phyloP scores from a whole-genome alignment of 2,329 filamentous ascomycete genomes.

The Dryadomyces sulphureus region DNA sequence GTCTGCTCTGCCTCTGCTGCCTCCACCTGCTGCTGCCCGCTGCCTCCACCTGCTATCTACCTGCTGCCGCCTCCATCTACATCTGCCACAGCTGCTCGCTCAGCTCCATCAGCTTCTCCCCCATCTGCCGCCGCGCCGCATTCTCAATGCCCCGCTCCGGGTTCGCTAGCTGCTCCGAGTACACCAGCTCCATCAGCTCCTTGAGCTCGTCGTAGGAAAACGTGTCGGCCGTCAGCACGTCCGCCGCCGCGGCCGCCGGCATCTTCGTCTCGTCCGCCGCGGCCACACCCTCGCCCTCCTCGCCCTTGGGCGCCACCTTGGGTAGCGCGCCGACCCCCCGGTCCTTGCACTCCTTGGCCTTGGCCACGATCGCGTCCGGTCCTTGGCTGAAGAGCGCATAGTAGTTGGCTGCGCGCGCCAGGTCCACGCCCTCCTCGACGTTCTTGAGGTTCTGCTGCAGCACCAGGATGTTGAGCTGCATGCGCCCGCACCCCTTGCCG shows the following conservation, averaged over 20 bases:
- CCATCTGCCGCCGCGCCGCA: constrained; percentile 53
- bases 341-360: constrained; percentile 36
- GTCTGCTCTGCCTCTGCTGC: too few species aligned
- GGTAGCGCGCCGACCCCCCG: constrained; percentile 2
- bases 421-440: constrained; percentile 56
- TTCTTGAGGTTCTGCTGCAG: constrained; percentile 95
- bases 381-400: constrained; percentile 54
- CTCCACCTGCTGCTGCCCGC: too few species aligned
- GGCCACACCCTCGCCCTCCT: constrained; percentile 16
- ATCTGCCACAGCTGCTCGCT: constrained; percentile 61
- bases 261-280: constrained; percentile 15
- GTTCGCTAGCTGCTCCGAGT: constrained; percentile 50
- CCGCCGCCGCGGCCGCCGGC: constrained; percentile 11
- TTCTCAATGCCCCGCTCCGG: constrained; percentile 53
- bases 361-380: constrained; percentile 47
- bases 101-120: constrained; percentile 53
- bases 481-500: constrained; percentile 62
- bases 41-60: background rate
- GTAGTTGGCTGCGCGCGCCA: constrained; percentile 50
- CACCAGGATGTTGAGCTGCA: constrained; percentile 88
- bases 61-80: constrained; percentile 11
- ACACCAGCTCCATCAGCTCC: constrained; percentile 50
- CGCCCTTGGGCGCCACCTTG: constrained; percentile 9
- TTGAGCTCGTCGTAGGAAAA: constrained; percentile 56
- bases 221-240: constrained; percentile 17